phyloP scores from a whole-genome alignment of 495 filamentous ascomycete genomes.

The Penicillium fimorum region DNA sequence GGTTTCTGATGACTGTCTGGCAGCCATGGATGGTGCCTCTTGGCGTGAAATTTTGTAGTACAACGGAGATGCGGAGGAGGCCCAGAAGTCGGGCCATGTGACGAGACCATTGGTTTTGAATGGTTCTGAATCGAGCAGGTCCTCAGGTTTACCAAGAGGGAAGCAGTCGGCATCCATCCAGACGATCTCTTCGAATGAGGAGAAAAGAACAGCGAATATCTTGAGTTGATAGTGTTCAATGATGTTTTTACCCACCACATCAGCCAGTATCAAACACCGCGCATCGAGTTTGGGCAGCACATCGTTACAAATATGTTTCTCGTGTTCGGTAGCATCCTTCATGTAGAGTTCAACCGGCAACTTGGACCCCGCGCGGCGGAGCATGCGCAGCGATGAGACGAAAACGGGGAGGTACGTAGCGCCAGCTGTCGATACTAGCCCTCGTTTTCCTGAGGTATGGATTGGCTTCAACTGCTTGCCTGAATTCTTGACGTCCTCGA shows the following conservation, averaged over 20 bases:
- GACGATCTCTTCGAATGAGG: slow-evolving; percentile 58
- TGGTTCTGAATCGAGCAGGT: slow-evolving; percentile 50
- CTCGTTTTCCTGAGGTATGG: slow-evolving; percentile 47
- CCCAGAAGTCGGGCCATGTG: slow-evolving; percentile 64
- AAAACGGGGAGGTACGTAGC: slow-evolving; percentile 46
- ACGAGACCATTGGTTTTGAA: slow-evolving; percentile 54
- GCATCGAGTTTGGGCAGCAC: slow-evolving; percentile 52
- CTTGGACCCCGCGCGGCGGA: slow-evolving; percentile 53
- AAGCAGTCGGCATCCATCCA: slow-evolving; percentile 63
- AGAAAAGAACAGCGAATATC: slow-evolving; percentile 59
- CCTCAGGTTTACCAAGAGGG: slow-evolving; percentile 51
- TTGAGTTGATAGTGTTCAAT: slow-evolving; percentile 59
- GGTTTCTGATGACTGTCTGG: slow-evolving; percentile 51
- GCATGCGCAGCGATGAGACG: slow-evolving; percentile 55
- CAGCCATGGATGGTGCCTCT: slow-evolving; percentile 36
- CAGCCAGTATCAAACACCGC: slow-evolving; percentile 50
- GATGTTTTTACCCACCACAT: slow-evolving; percentile 39
- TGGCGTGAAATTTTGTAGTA: slow-evolving; percentile 56
- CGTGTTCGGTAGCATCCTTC: slow-evolving; percentile 48
- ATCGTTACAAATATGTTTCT: slow-evolving; percentile 51
- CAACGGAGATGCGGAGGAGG: slow-evolving; percentile 47
- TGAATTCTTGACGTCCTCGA: slow-evolving; percentile 33
- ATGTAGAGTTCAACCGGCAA: slow-evolving; percentile 61
- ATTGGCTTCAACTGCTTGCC: slow-evolving; percentile 37
- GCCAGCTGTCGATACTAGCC: slow-evolving; percentile 54